Evolutionary conservation across 495 filamentous ascomycete genomes (phyloP).

Genomic region (Penicillium alfredii): DNA sequence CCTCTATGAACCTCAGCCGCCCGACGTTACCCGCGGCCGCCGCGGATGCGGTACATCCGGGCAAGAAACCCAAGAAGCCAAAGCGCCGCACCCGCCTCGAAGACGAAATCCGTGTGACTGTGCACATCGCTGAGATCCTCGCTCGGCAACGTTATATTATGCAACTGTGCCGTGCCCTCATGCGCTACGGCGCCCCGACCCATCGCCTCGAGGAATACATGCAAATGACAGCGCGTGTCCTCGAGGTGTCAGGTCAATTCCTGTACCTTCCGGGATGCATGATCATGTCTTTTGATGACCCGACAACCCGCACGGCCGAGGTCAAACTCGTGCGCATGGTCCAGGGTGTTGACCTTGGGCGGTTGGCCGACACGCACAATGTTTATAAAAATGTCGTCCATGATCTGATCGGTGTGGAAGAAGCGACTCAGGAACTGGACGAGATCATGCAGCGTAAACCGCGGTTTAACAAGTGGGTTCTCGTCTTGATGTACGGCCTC

Average conservation of each 20-base stretch:
- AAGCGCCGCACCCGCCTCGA: constrained; percentile 50
- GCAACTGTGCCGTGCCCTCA: constrained; percentile 80
- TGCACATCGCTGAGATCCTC: constrained; percentile 83
- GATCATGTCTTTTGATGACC: constrained; percentile 94
- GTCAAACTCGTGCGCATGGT: constrained; percentile 76
- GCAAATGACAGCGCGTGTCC: constrained; percentile 80
- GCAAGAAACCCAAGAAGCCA: constrained; percentile 26
- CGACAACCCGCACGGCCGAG: constrained; percentile 82
- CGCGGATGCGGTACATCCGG: constrained; percentile 25
- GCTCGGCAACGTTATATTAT: constrained; percentile 80
- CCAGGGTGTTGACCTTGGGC: constrained; percentile 80
- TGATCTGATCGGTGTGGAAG: constrained; percentile 77
- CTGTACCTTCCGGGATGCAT: constrained; percentile 90
- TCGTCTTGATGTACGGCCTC: constrained; percentile 73
- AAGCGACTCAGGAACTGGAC: constrained; percentile 67
- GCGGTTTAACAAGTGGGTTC: constrained; percentile 65
- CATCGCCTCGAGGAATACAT: constrained; percentile 84
- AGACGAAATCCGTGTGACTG: constrained; percentile 66
- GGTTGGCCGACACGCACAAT: constrained; percentile 76
- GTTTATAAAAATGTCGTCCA: constrained; percentile 93
- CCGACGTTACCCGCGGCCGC: constrained; percentile 29
- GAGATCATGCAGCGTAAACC: constrained; percentile 58
- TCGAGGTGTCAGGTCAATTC: constrained; percentile 87
- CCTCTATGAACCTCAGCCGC: constrained; percentile 46
- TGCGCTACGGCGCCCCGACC: constrained; percentile 76